Evolutionary conservation across 352 stramenopile genomes (phyloP), one percentile per base, ranked within the genome.

Genomic region (Phytophthora constricta): DNA sequence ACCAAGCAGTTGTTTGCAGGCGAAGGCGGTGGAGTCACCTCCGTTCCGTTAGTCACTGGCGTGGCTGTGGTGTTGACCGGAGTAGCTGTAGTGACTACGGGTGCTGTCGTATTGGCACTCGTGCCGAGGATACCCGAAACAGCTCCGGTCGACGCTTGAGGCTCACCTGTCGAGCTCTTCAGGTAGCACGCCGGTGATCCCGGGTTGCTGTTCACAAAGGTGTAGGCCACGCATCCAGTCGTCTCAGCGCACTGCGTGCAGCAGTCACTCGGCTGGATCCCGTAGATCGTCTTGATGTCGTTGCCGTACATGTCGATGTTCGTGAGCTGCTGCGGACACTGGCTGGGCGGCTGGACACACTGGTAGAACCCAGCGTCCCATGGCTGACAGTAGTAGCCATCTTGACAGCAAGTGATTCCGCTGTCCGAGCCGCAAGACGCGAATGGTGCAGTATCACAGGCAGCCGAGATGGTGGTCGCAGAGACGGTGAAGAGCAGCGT

Each of bases 181-280:
- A 80, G 45, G 58, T 77, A 77, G 56, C 72, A 80, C 3, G 65
- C 72, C 10, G 72, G 52, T 13, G 66, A 49, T 20, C 72, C 72
- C 13, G 72, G 67, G 31, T 80, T 80, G 33, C 48, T 60, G 34
- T 78, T 78, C 14, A 78, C 65, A 43, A 74, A 78, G 3, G 70
- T 78, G 58, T 75, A 78, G 19, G 62, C 68, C 19, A 49, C 41
- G 26, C 68, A 75, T 1, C 64, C 64, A 28, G 55, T 14, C 7
- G 62, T 71, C 45, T 70, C 47, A 13, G 34, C 57, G 34, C 68
- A 75, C 16, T 42, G 53, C 25, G 58, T 43, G 51, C 68, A 75
- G 62, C 72, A 80, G 2, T 66, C 64, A 1, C 55, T 42, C 19
- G 68, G 72, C 16, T 75, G 60, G 8, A 77, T 54, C 11, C 65